Conservation (phyloP, 495 filamentous ascomycete genomes). For the Penicillium cinerascens region DNA sequence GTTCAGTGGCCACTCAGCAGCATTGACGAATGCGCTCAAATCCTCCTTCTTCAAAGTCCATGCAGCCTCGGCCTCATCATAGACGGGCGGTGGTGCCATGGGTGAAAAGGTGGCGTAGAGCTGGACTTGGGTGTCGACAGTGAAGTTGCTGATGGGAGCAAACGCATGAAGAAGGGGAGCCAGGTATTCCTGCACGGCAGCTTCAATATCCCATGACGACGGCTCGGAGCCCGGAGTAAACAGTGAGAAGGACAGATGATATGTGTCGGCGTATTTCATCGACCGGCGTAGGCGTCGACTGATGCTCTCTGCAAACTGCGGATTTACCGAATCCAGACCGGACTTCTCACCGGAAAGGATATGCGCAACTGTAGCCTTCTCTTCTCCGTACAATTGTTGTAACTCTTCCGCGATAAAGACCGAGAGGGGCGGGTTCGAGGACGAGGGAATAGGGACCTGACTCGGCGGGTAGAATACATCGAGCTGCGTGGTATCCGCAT, state of each 20-base stretch:
- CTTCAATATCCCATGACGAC: slow-evolving; percentile 88
- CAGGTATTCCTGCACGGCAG: slow-evolving; percentile 77
- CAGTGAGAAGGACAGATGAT: slow-evolving; percentile 93
- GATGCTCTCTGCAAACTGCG: slow-evolving; percentile 50
- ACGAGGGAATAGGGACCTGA: slow-evolving; percentile 64
- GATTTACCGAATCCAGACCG: slow-evolving; percentile 29
- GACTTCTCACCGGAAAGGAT: slow-evolving; percentile 56
- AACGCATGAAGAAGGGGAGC: slow-evolving; percentile 75
- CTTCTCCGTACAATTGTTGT: slow-evolving; percentile 77
- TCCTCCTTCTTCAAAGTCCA: slow-evolving; percentile 82
- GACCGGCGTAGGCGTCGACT: slow-evolving; percentile 68
- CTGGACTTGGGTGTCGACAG: slow-evolving; percentile 94
- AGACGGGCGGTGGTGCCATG: slow-evolving; percentile 60
- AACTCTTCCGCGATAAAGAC: slow-evolving; percentile 77
- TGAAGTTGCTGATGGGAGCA: slow-evolving; percentile 86
- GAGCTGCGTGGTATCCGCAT: slow-evolving; percentile 65
- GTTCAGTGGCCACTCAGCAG: slow-evolving; percentile 93
- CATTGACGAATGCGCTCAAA: slow-evolving; percentile 91
- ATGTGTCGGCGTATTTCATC: slow-evolving; percentile 88
- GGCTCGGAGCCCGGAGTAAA: slow-evolving; percentile 76
- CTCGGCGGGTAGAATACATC: slow-evolving; percentile 77
- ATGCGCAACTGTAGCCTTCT: slow-evolving; percentile 83
- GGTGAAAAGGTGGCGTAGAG: slow-evolving; percentile 78
- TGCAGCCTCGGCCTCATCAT: slow-evolving; percentile 44
- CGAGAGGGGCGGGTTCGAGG: slow-evolving; percentile 70